Conservation (phyloP, 164 flowering plant genomes). For the Amborella trichopoda region DNA sequence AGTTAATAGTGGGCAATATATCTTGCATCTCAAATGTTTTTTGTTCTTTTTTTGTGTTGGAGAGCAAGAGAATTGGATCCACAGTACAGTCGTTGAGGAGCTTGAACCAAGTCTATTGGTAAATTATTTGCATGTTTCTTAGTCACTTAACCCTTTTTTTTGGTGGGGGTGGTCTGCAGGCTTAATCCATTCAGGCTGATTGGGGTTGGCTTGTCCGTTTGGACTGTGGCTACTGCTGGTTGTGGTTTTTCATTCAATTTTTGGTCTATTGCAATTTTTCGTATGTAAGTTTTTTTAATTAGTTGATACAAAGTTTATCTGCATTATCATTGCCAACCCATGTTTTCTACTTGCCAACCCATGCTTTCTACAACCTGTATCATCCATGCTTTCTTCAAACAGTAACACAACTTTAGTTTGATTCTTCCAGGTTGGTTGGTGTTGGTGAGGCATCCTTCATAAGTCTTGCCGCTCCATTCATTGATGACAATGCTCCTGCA, state of each 20-base stretch:
- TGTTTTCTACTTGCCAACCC: no score
- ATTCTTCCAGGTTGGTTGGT: conserved; percentile 68
- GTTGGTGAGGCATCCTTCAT: conserved; percentile 98
- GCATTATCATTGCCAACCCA: no score
- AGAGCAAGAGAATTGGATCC: no score
- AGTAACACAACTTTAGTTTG: neutral
- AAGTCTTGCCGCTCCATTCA: conserved; percentile 97
- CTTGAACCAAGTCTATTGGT: neutral
- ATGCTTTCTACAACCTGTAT: no score
- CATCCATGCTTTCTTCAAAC: neutral
- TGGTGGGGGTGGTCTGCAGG: conserved; percentile 54
- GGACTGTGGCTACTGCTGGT: conserved; percentile 82
- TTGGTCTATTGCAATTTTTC: conserved; percentile 75
- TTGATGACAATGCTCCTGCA: conserved; percentile 91
- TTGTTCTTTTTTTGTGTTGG: no score
- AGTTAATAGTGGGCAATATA: no score
- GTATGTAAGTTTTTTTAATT: conserved; percentile 75
- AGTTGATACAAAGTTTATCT: no score
- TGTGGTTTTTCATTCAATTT: conserved; percentile 77
- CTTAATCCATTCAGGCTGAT: conserved; percentile 92
- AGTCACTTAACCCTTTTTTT: neutral
- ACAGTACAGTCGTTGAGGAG: no score
- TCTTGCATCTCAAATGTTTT: no score
- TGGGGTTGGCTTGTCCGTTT: conserved; percentile 91
- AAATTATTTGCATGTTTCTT: neutral